Conservation (phyloP, 1,284 basidiomycete species). For the Ganoderma lucidum region DNA sequence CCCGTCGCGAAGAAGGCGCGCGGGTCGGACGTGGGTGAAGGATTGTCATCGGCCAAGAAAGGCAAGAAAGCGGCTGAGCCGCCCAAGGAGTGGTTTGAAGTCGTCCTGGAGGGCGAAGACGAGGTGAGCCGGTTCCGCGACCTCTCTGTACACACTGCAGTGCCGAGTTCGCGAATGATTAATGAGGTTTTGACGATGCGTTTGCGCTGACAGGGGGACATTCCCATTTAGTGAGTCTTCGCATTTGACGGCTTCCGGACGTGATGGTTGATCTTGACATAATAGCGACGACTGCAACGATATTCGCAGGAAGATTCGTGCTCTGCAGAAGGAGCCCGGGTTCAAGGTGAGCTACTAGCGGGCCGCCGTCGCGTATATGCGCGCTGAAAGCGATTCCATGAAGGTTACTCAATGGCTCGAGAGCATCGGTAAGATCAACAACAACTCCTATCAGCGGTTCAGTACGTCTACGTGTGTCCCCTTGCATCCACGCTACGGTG, state of each 20-base stretch:
- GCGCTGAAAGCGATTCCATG: background rate
- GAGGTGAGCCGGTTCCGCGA: slow-evolving; percentile 28
- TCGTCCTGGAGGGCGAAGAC: slow-evolving; percentile 45
- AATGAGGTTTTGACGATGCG: slow-evolving; percentile 1
- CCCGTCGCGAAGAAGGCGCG: slow-evolving; percentile 61
- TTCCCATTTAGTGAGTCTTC: slow-evolving; percentile 43
- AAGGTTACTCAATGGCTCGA: slow-evolving; percentile 54
- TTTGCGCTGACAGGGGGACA: slow-evolving; percentile 31
- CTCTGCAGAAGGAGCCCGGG: slow-evolving; percentile 49
- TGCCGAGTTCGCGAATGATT: background rate
- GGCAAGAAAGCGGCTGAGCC: slow-evolving; percentile 30
- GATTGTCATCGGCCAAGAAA: slow-evolving; percentile 34
- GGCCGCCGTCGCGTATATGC: no score
- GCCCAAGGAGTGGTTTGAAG: slow-evolving; percentile 40
- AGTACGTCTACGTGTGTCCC: slow-evolving; percentile 42
- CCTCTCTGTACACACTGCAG: background rate
- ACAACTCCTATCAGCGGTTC: slow-evolving; percentile 55
- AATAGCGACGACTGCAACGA: slow-evolving; percentile 56
- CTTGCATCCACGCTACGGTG: slow-evolving; percentile 1
- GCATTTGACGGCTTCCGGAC: background rate
- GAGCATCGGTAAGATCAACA: slow-evolving; percentile 56
- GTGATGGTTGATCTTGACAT: slow-evolving; percentile 11
- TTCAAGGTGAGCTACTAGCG: slow-evolving; percentile 47
- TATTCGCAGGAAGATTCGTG: slow-evolving; percentile 54
- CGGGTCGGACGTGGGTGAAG: slow-evolving; percentile 49